phyloP scores from a whole-genome alignment of 148 eudicot genomes.

The Cornus controversa region DNA sequence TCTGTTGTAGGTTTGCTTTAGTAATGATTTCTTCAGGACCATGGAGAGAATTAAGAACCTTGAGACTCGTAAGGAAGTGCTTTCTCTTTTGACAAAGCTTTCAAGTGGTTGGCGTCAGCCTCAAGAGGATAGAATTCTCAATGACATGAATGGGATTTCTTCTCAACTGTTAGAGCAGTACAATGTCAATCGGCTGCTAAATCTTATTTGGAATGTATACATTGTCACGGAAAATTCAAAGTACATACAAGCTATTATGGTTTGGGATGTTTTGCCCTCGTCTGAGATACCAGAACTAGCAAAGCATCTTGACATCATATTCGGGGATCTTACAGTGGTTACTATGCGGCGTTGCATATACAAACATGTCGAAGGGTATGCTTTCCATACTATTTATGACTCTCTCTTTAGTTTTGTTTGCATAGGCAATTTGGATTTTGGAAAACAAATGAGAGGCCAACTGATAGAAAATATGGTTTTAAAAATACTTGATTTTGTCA shows the following conservation, averaged over 20 bases:
- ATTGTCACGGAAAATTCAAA: slow-evolving; percentile 22
- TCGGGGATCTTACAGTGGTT: slow-evolving; percentile 27
- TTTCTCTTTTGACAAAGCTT: slow-evolving; percentile 31
- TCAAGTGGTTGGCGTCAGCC: slow-evolving; percentile 38
- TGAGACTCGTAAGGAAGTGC: slow-evolving; percentile 26
- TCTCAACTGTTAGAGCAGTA: slow-evolving; percentile 15
- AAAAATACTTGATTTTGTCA: neutral
- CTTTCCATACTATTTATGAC: neutral
- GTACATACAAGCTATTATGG: slow-evolving; percentile 36
- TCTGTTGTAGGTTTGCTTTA: slow-evolving; percentile 34
- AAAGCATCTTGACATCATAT: slow-evolving; percentile 15
- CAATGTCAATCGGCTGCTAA: slow-evolving; percentile 15
- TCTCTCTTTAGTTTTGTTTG: too few relatives aligned
- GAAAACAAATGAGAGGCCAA: too few relatives aligned
- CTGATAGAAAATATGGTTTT: too few relatives aligned
- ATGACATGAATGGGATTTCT: neutral
- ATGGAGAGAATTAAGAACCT: slow-evolving; percentile 11
- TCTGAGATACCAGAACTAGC: slow-evolving; percentile 23
- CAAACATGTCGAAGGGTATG: slow-evolving; percentile 38
- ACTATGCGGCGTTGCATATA: slow-evolving; percentile 25
- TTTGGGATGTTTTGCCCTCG: slow-evolving; percentile 35
- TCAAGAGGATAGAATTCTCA: neutral
- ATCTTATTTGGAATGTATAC: slow-evolving; percentile 36
- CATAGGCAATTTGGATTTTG: too few relatives aligned
- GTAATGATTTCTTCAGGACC: slow-evolving; percentile 30